Evolutionary conservation across 2,329 filamentous ascomycete genomes (phyloP).

Genomic region (Myrmaecium sp.): DNA sequence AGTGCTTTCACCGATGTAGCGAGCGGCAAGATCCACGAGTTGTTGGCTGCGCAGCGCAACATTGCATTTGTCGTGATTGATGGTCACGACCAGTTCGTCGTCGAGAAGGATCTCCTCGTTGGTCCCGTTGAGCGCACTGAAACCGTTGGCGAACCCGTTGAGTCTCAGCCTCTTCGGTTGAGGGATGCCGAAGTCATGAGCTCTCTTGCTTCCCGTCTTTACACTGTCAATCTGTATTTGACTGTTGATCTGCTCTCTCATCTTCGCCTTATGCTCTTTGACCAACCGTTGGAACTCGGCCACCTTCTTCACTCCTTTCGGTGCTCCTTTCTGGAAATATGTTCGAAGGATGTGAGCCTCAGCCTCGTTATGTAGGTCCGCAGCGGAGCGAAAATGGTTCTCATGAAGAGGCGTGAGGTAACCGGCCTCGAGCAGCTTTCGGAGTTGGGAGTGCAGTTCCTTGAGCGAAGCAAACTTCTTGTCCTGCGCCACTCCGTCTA

Average conservation of each 20-base stretch:
- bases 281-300: conserved; percentile 34
- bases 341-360: conserved; percentile 37
- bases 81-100: conserved; percentile 54
- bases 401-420: conserved; percentile 46
- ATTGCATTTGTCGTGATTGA: conserved; percentile 74
- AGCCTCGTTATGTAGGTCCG: conserved; percentile 40
- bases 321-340: conserved; percentile 45
- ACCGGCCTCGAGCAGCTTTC: conserved; percentile 42
- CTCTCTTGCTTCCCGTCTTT: conserved; percentile 4
- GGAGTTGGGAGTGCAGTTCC: conserved; percentile 27
- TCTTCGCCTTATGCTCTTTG: conserved; percentile 21
- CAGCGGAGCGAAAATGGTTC: conserved; percentile 33
- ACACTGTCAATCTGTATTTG: conserved; percentile 3
- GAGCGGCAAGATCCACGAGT: conserved; percentile 55
- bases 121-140: conserved; percentile 6
- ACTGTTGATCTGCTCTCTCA: conserved; percentile 8
- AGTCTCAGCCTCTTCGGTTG: conserved; percentile 15
- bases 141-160: conserved; percentile 9
- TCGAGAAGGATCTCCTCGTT: conserved; percentile 25
- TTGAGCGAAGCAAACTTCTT: conserved; percentile 19
- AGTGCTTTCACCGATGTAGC: conserved; percentile 55
- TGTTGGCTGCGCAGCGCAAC: conserved; percentile 68
- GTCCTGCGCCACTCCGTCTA: conserved; percentile 8
- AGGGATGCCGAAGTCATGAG: conserved; percentile 4
- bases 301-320: conserved; percentile 40